Percentiles rank a stretch among this genome's conserved stretches.
Conservation (phyloP, 2,329 filamentous ascomycete species). For the Trichoderma gracile region DNA sequence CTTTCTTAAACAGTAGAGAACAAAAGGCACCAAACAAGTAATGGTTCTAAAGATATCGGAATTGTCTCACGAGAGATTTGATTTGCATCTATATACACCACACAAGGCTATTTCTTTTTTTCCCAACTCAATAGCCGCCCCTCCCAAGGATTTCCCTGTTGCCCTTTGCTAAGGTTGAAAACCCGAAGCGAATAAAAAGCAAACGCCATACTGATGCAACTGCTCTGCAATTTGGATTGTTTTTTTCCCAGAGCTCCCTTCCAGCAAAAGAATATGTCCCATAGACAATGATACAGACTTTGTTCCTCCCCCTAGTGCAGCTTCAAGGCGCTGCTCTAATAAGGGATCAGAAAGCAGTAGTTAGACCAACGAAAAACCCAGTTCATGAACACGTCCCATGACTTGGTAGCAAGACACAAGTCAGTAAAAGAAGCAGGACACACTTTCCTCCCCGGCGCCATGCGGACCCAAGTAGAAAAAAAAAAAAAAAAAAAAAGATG, state of each 20-base stretch:
- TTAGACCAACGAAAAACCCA: too few relatives aligned
- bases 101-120: neutral
- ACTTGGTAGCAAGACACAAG: constrained; percentile 2
- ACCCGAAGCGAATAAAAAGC: too few relatives aligned
- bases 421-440: neutral
- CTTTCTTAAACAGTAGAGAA: neutral
- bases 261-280: neutral
- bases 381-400: constrained; percentile 21
- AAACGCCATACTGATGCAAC: constrained; percentile 23
- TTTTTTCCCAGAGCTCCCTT: neutral
- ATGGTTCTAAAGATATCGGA: neutral
- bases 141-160: neutral
- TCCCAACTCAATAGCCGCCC: neutral
- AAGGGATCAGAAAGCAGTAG: too few relatives aligned
- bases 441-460: constrained; percentile 17
- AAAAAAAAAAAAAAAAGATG: neutral
- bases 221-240: constrained; percentile 1
- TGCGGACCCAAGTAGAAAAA: constrained; percentile 11
- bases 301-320: neutral
- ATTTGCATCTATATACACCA: constrained; percentile 15
- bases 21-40: neutral
- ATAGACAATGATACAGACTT: constrained; percentile 14
- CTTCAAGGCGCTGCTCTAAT: neutral
- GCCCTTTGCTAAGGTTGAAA: too few relatives aligned
- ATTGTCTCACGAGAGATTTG: constrained; percentile 14